Percentiles rank a stretch among this genome's conserved stretches.
Evolutionary conservation across 1,284 basidiomycete species (phyloP).

Genomic region (Tilletia horrida): DNA sequence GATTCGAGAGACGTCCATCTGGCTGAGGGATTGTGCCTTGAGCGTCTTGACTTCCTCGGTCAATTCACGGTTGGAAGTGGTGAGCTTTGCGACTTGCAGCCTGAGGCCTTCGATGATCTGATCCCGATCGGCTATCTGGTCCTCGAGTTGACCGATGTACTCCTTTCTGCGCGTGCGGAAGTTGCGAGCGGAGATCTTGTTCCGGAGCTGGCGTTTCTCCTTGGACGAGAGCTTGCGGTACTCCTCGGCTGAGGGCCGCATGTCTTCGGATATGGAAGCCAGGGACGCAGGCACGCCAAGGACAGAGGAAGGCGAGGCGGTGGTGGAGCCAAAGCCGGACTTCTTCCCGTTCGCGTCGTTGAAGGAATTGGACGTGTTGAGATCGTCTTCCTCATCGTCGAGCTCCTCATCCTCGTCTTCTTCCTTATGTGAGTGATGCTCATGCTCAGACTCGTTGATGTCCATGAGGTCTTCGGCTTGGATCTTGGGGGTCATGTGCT

Average conservation of each 20-base stretch:
- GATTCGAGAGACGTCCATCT: constrained; percentile 44
- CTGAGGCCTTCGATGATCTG: constrained; percentile 81
- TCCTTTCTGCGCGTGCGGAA: constrained; percentile 92
- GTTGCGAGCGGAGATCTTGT: constrained; percentile 93
- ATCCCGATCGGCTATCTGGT: constrained; percentile 88
- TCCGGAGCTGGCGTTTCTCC: constrained; percentile 91
- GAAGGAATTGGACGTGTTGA: not conserved
- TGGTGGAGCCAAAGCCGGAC: not conserved
- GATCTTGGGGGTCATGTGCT: not conserved
- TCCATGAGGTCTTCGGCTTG: constrained; percentile 21
- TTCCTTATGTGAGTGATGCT: constrained; percentile 33
- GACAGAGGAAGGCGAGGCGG: not conserved
- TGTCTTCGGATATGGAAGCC: constrained; percentile 37
- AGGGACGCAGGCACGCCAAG: constrained; percentile 15
- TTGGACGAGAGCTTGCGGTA: constrained; percentile 93
- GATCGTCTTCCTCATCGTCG: not conserved
- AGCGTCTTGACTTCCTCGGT: constrained; percentile 53
- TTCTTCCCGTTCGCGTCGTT: not conserved
- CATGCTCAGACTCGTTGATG: constrained; percentile 26
- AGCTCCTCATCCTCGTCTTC: constrained; percentile 29
- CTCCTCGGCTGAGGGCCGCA: constrained; percentile 75
- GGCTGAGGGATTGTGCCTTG: constrained; percentile 66
- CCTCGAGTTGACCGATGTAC: constrained; percentile 88
- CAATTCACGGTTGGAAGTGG: constrained; percentile 77
- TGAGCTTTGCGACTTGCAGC: constrained; percentile 73